Base-by-base conservation (phyloP, 768 basidiomycete genomes). In the Suillus subaureus region DNA sequence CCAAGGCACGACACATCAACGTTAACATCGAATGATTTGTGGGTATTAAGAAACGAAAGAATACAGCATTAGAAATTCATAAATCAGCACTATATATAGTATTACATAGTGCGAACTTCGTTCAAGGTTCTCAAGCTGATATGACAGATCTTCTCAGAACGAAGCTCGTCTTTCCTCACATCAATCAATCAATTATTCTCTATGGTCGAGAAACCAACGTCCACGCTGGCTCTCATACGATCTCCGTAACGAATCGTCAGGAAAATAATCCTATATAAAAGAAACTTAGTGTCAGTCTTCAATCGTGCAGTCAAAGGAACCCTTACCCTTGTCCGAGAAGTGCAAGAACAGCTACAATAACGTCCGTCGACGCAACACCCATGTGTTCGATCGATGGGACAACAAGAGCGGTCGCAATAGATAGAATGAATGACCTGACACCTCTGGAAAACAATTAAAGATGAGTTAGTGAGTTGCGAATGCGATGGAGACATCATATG, bases 301-400 rank as follows among this genome's bases (percentile, higher is more conserved):
- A 45, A 35, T 16, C 15, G 26, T 28, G 37, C n/a, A 61, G 51
- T 26, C 18, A 57, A 16, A 35, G 23, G 18, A n/a, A 51, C 16
- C 76, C 88, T 70, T 70, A 90, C 89, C 77, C 70, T 69, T 84
- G 86, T 13, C 86, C 88, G 1, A 81, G 9, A 81, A 84, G 81
- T 0, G 80, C 81, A 16, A 87, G 57, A 6, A 80, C 16, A 1
- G 87, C 86, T 0, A 82, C 72, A 13, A 84, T 67, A 2, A 78
- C 74, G 71, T 89, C 80, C 1, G 89, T 87, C 2, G 71, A 69
- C 0, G 80, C 74, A 11, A 88, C 82, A 0, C 89, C 89, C 37
- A 85, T 76, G 0, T 65, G 73, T 35, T 88, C 78, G 63, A 91
- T 82, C 47, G 84, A 77, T 0, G 89, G 88, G 11, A 90, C 72